Percentiles rank a stretch among this genome's conserved stretches.
Evolutionary conservation across 345 rosid genomes (phyloP).

Genomic region (Jatropha curcas): DNA sequence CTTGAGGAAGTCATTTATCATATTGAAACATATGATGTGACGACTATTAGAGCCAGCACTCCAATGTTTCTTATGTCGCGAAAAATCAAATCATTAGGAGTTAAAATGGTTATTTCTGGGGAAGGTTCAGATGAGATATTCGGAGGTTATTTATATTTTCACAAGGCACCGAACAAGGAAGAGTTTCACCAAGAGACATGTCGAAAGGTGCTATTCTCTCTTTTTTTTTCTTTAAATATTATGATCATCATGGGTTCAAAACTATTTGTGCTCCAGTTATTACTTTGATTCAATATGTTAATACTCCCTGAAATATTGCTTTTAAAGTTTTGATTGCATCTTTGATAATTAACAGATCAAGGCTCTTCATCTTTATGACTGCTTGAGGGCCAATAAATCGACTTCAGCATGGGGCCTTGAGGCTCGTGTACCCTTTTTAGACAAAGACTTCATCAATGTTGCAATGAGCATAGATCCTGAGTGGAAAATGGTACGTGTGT

Average conservation of each 20-base stretch:
- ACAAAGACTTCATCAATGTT: slow-evolving; percentile 61
- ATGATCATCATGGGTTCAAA: not conserved
- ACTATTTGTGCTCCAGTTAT: not conserved
- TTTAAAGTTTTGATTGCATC: slow-evolving; percentile 11
- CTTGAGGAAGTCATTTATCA: slow-evolving; percentile 89
- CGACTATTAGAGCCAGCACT: slow-evolving; percentile 84
- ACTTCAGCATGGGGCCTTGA: slow-evolving; percentile 94
- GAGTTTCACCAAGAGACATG: slow-evolving; percentile 83
- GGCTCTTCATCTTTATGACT: slow-evolving; percentile 84
- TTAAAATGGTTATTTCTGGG: slow-evolving; percentile 88
- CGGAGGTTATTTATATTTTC: slow-evolving; percentile 86
- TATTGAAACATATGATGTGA: slow-evolving; percentile 81
- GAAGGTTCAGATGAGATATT: slow-evolving; percentile 90
- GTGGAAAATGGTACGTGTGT: slow-evolving; percentile 69
- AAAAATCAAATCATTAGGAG: slow-evolving; percentile 84
- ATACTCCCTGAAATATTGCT: not conserved
- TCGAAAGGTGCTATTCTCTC: slow-evolving; percentile 51
- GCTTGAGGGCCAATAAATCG: slow-evolving; percentile 84
- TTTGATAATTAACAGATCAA: slow-evolving; percentile 55
- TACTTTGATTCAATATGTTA: slow-evolving; percentile 10
- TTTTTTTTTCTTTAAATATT: not conserved
- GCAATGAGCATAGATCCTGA: slow-evolving; percentile 87
- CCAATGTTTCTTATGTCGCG: slow-evolving; percentile 94
- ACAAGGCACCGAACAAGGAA: slow-evolving; percentile 81
- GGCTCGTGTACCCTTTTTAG: slow-evolving; percentile 89